These are phyloP conservation scores for Pseudogymnoascus sp. DNA, from an alignment of 2,329 filamentous ascomycete genomes.

Conservation along the genomic window DNA sequence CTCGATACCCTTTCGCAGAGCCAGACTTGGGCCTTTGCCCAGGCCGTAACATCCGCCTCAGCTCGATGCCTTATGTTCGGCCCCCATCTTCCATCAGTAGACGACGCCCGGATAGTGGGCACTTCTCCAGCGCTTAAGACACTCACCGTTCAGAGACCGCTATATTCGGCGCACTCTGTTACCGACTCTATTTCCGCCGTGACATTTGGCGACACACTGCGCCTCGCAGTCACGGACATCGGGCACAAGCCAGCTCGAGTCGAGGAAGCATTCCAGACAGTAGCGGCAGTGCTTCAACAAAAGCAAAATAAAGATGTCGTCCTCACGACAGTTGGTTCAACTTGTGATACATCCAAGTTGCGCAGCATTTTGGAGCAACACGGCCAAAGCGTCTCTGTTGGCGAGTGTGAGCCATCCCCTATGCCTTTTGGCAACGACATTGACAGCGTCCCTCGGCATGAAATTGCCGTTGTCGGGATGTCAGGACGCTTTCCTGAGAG, in stretches of 20 bases:
- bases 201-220: not conserved
- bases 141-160: not conserved
- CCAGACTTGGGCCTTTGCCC: not conserved
- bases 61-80: not conserved
- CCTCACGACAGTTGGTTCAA: constrained; percentile 34
- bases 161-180: not conserved
- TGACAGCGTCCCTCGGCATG: constrained; percentile 3
- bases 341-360: constrained; percentile 18
- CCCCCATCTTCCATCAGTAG: not conserved
- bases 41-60: not conserved
- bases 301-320: constrained; percentile 30
- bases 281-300: not conserved
- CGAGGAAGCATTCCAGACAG: not conserved
- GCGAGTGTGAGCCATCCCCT: not conserved
- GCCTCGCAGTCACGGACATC: not conserved
- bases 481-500: constrained; percentile 27
- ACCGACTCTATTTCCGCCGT: not conserved
- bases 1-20: constrained; percentile 6
- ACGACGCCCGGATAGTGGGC: not conserved
- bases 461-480: constrained; percentile 30
- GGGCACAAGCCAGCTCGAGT: not conserved
- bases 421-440: not conserved
- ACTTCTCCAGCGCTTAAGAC: not conserved
- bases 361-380: not conserved
- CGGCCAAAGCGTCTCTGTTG: not conserved